phyloP scores from a whole-genome alignment of 257 asterid genomes.

The Fraxinus americana region DNA sequence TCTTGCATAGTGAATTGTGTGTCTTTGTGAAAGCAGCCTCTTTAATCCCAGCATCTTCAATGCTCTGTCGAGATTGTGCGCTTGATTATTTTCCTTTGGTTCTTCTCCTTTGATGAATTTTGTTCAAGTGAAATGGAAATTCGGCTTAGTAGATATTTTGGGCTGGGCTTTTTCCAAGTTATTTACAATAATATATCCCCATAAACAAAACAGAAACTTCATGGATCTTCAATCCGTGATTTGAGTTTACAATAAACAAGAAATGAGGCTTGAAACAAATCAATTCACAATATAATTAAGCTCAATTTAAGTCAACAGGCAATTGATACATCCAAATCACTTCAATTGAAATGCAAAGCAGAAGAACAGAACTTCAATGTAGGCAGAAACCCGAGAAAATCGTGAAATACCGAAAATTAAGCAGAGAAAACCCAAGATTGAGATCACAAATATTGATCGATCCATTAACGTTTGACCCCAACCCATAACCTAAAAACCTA shows the following conservation, averaged over 20 bases:
- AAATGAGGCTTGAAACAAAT: no score
- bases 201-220: not conserved
- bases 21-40: slow-evolving; percentile 42
- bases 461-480: slow-evolving; percentile 48
- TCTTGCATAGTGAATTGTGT: slow-evolving; percentile 33
- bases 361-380: slow-evolving; percentile 71
- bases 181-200: not conserved
- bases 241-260: no score
- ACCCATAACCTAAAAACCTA: slow-evolving; percentile 26
- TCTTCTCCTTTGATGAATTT: not conserved
- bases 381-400: slow-evolving; percentile 54
- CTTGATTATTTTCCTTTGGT: not conserved
- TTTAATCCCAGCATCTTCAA: slow-evolving; percentile 61
- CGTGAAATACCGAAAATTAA: slow-evolving; percentile 40
- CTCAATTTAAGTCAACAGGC: slow-evolving; percentile 39
- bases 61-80: not conserved
- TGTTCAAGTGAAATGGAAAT: not conserved
- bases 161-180: not conserved
- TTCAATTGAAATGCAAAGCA: slow-evolving; percentile 7
- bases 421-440: slow-evolving; percentile 41
- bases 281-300: no score
- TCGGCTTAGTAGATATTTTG: not conserved
- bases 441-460: slow-evolving; percentile 55
- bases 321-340: slow-evolving; percentile 27
- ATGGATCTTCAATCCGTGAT: slow-evolving; percentile 4